Evolutionary conservation across 2,329 filamentous ascomycete genomes (phyloP), one percentile per base, ranked within the genome.

Genomic region (Pyrenochaeta sp.): DNA sequence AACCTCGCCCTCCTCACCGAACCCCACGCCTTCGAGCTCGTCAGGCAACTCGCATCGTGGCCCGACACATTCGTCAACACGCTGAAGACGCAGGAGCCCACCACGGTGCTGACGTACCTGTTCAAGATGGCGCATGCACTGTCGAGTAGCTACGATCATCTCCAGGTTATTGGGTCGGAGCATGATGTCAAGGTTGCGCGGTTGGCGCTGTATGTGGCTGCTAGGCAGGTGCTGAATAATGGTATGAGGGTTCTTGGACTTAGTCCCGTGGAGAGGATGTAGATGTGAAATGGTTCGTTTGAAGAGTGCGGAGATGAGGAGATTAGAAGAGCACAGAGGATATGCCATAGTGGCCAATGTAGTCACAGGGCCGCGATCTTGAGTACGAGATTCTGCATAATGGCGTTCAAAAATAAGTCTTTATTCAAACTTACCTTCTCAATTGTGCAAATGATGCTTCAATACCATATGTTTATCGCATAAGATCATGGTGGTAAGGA

Each of bases 81-180:
- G 0, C 77, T 94, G 60, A 89, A 89, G 78, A 95, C 89, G 0
- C 81, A 91, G 15, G 91, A 95, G 69, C 86, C 86, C 0, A 81
- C 83, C 1, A 87, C 84, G 0, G 77, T 88, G 27, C 72, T 88
- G 24, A 83, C 81, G 4, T 90, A 93, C 68, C 78, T 94, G 30
- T 94, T 93, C 79, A 90, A 89, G 80, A 88, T 95, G 85, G 89
- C 88, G 3, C 90, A 95, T 72, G 78, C 83, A 18, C 73, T 95
- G 41, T 90, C 86, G 74, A 86, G 83, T 41, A 90, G 87, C 69
- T 95, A 95, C 72, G 89, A 92, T 62, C 85, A 89, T 48, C 77
- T 95, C 50, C 84, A 88, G 65, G 89, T 94, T 40, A 83, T 95
- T n/a, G 88, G 89, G 40, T 88, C 85, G 49, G 88, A 93, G 72